Evolutionary conservation across 768 basidiomycete genomes (phyloP), one percentile per base, ranked within the genome.

Genomic region (Boletus edulis): DNA sequence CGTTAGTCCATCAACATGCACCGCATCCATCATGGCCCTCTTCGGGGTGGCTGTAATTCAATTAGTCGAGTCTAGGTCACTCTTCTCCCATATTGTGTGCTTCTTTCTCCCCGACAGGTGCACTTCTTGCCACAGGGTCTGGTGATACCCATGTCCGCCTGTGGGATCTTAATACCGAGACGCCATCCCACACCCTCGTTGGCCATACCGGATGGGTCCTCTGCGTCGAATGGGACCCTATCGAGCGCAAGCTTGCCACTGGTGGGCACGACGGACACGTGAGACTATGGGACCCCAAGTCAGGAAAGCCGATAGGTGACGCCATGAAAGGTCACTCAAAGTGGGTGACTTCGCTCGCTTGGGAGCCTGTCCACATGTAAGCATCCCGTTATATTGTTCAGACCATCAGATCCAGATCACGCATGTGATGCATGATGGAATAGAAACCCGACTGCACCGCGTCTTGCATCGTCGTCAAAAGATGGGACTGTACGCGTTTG

Each of bases 151-250:
- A 87, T 54, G 94, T 89, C 13, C 83, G 97, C 4, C 73, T 99
- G 22, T 98, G 97, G 97, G 89, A 98, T 71, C 81, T 98, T 46
- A 82, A 88, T 64, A 96, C 91, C 0, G 97, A 98, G 70, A 88
- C 85, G 7, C 96, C 97, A 1, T 91, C 90, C 39, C 88, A 91
- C 67, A 87, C 86, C 14, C 78, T 98, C 17, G 73, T 81, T 0
- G 97, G 97, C 0, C 97, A 99, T 66, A 85, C 85, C 61, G 95
- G 94, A 1, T 98, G 95, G 96, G 94, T 99, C 2, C 79, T 98
- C 2, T 98, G 94, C 62, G 91, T 94, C 5, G 97, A 98, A 66
- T 99, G 96, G 95, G 94, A 98, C 64, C 90, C 91, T 0, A 81
- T 91, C 78, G 95, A 98, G 67, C 76, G 94, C 42, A 87, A 86